Evolutionary conservation across 1,139 yeast genomes (phyloP).

Genomic region (Pneumocystis wakefieldiae): DNA sequence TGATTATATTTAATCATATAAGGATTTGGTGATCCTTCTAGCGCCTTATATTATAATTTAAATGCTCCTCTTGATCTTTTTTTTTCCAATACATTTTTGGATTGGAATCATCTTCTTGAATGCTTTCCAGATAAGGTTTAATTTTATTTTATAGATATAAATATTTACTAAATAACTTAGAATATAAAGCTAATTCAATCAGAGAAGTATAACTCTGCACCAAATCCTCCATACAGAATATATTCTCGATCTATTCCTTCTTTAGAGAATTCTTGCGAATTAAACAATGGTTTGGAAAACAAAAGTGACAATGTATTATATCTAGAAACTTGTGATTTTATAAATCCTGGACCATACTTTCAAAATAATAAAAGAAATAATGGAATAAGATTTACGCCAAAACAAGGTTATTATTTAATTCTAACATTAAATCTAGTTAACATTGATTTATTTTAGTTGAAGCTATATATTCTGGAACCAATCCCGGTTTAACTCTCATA

Average conservation of each 20-base stretch:
- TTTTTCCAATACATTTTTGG: constrained; percentile 19
- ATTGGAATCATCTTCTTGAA: constrained; percentile 17
- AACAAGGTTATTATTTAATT: constrained; percentile 8
- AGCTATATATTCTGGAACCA: constrained; percentile 27
- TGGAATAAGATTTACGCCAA: constrained; percentile 6
- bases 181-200: constrained; percentile 1
- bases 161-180: constrained; percentile 5
- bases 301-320: constrained; percentile 3
- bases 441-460: constrained; percentile 20
- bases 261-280: background rate
- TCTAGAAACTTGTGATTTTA: constrained; percentile 2
- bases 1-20: background rate
- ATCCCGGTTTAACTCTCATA: constrained; percentile 27
- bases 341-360: constrained; percentile 7
- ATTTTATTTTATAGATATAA: background rate
- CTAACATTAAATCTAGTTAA: background rate
- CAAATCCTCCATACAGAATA: constrained; percentile 6
- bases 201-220: background rate
- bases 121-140: constrained; percentile 16
- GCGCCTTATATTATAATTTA: constrained; percentile 15
- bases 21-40: constrained; percentile 25
- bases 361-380: constrained; percentile 7
- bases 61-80: constrained; percentile 13
- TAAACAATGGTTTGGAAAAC: background rate
- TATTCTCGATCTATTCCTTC: background rate